phyloP scores from a whole-genome alignment of 2,329 filamentous ascomycete species.

The Rhinocladiella mackenziei region DNA sequence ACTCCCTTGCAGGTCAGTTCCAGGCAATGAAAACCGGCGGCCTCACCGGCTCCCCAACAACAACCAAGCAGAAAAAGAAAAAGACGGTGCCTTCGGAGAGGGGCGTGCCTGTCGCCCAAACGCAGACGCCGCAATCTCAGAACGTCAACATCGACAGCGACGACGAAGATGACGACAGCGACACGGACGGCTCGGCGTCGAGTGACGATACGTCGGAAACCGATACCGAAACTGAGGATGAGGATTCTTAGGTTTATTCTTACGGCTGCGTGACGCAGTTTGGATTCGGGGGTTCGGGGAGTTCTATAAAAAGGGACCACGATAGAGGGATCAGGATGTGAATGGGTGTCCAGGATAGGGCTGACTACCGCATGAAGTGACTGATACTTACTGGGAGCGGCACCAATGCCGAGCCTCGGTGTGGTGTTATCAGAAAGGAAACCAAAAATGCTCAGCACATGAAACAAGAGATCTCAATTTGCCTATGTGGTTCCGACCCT shows the following conservation, averaged over 20 bases:
- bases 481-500: too few relatives aligned
- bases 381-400: too few relatives aligned
- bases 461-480: too few relatives aligned
- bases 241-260: slow-evolving; percentile 37
- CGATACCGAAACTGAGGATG: slow-evolving; percentile 72
- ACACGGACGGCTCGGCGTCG: slow-evolving; percentile 60
- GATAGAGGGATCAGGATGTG: too few relatives aligned
- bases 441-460: too few relatives aligned
- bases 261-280: too few relatives aligned
- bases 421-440: too few relatives aligned
- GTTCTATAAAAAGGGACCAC: too few relatives aligned
- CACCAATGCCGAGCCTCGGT: too few relatives aligned
- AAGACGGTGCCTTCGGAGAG: slow-evolving; percentile 51
- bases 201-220: slow-evolving; percentile 57
- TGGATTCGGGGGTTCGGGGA: too few relatives aligned
- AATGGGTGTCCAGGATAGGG: too few relatives aligned
- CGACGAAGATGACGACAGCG: slow-evolving; percentile 60
- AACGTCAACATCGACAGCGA: slow-evolving; percentile 53
- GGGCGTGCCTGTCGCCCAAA: slow-evolving; percentile 60
- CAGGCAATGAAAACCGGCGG: slow-evolving; percentile 69
- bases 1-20: slow-evolving; percentile 89
- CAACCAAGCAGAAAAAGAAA: slow-evolving; percentile 57
- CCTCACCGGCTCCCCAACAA: slow-evolving; percentile 46
- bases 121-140: not conserved
- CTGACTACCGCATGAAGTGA: too few relatives aligned